Base-by-base conservation (phyloP, 371 early-diverging fungal genomes). In the Agmasoma carcini region DNA sequence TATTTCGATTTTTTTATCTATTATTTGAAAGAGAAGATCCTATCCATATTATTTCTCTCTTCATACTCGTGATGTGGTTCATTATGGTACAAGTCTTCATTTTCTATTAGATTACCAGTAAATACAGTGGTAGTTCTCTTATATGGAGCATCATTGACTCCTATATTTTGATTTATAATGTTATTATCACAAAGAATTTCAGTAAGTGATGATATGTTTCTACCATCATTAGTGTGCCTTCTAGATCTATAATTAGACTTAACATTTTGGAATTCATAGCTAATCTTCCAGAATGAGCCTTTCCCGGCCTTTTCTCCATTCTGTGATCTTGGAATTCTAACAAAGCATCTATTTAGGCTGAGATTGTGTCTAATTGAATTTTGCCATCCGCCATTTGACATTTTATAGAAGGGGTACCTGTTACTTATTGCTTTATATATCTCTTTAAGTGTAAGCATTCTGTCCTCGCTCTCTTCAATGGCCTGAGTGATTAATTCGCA, bases 311-410 rank as follows among this genome's bases (percentile, higher is more conserved):
- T n/a, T 12, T 63, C 49, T 15, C 49, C 54, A 22, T 51, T 63
- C 1, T 43, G 46, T 26, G 60, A 61, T 26, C 72, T 25, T 30
- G 71, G 63, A 26, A 72, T 68, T 48, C 70, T 75, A 34, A 60
- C 51, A 48, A 75, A 75, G 46, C 68, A 61, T 33, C 73, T 72
- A 51, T 70, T 72, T 12, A 75, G 48, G 3, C 73, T 73, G 15
- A 75, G 50, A 40, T 75, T 75, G 63, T 75, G 75, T 30, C 75
- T 4, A 9, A 75, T 72, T 7, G 75, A 75, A 47, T 75, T 75
- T 36, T 75, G 72, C 75, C 75, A 75, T 1, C 68, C 71, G 0
- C 48, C 55, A 38, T 69, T 60, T 30, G 63, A 60, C 20, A 53
- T 53, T 15, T 55, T 25, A 46, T 60, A 75, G 48, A 70, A 71